phyloP scores from a whole-genome alignment of 257 asterid genomes.

The Solanum phureja region DNA sequence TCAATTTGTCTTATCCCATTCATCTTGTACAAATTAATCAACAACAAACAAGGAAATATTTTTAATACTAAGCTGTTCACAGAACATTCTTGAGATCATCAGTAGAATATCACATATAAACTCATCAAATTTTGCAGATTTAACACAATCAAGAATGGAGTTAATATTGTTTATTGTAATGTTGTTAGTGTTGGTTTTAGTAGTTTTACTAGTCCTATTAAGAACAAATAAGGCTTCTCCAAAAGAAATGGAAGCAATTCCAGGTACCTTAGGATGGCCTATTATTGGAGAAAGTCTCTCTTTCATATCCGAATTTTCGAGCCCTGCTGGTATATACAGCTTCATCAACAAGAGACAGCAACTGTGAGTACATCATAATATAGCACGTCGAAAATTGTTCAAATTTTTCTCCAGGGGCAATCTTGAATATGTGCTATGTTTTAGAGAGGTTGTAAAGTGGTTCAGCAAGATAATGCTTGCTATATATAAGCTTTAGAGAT shows the following conservation, averaged over 20 bases:
- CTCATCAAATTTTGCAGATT: neutral
- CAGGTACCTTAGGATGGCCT: conserved; percentile 85
- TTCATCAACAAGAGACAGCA: conserved; percentile 72
- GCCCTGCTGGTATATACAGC: conserved; percentile 58
- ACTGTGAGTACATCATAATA: conserved; percentile 19
- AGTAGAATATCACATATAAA: neutral
- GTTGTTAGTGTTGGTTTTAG: neutral
- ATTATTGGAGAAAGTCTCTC: conserved; percentile 69
- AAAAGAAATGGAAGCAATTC: conserved; percentile 49
- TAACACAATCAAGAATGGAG: conserved; percentile 6
- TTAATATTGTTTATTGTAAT: neutral
- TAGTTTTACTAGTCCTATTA: conserved; percentile 8
- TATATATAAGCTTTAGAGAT: neutral
- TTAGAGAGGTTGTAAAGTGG: neutral
- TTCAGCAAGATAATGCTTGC: neutral
- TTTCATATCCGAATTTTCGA: conserved; percentile 55
- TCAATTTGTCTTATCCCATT: neutral
- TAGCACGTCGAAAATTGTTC: neutral
- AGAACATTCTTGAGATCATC: neutral
- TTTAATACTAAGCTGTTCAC: neutral
- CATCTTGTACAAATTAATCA: neutral
- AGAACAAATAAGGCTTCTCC: conserved; percentile 36
- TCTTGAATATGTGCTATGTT: too few species aligned
- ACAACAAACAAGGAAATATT: neutral
- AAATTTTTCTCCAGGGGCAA: neutral